Conservation (phyloP, 495 filamentous ascomycete genomes). For the Friedmanniomyces simplex region DNA sequence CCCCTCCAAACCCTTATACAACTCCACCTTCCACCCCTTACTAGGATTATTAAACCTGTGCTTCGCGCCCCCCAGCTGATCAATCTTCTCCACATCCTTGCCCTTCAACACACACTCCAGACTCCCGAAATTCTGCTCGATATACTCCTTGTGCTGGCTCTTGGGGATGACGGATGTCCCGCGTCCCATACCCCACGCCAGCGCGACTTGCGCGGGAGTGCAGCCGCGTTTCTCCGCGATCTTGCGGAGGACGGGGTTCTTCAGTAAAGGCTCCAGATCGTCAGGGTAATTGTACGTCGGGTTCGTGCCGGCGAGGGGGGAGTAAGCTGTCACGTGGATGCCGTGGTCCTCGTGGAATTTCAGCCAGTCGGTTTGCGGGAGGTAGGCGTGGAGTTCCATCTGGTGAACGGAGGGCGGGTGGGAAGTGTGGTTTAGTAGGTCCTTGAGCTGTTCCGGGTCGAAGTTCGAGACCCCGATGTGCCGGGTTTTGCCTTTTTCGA, state of each 20-base stretch:
- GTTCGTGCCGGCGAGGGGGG: slow-evolving; percentile 48
- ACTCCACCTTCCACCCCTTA: slow-evolving; percentile 25
- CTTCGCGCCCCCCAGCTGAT: slow-evolving; percentile 24
- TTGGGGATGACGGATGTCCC: slow-evolving; percentile 31
- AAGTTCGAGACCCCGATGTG: slow-evolving; percentile 32
- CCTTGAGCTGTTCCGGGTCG: slow-evolving; percentile 23
- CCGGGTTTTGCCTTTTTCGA: slow-evolving; percentile 16
- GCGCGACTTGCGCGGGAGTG: slow-evolving; percentile 26
- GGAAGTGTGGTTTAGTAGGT: slow-evolving; percentile 17
- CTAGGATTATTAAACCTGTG: slow-evolving; percentile 32
- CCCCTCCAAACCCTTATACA: slow-evolving; percentile 32
- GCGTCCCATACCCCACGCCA: slow-evolving; percentile 27
- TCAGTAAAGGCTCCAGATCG: slow-evolving; percentile 10
- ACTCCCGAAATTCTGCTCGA: slow-evolving; percentile 23
- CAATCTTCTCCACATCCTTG: slow-evolving; percentile 24
- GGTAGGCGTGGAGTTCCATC: slow-evolving; percentile 55
- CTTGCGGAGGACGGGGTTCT: slow-evolving; percentile 20
- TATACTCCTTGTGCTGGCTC: slow-evolving; percentile 19
- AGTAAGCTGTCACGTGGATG: slow-evolving; percentile 51
- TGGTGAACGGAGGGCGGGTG: slow-evolving; percentile 46
- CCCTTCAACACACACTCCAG: slow-evolving; percentile 19
- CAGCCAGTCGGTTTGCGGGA: slow-evolving; percentile 42
- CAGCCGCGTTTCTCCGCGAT: slow-evolving; percentile 26
- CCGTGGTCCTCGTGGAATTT: slow-evolving; percentile 38
- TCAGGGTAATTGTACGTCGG: slow-evolving; percentile 20